Evolutionary conservation across 257 asterid species (phyloP), one percentile per base, ranked within the genome.

Genomic region (Fraxinus anomala): DNA sequence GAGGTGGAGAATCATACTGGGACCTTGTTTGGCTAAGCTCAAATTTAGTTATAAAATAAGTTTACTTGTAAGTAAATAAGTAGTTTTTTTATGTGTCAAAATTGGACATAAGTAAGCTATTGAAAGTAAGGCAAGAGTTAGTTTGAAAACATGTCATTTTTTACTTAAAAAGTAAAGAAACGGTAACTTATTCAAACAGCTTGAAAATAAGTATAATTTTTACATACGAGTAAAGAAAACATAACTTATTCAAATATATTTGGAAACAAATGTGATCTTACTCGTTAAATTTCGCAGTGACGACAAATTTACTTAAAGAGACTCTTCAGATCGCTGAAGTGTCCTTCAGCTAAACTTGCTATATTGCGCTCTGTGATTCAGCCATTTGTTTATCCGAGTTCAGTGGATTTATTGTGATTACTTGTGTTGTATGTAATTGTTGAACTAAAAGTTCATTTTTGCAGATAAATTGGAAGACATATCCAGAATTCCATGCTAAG

Each of bases 401-500:
- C 11, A n/a, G 68, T 21, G 28, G 68, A 51, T 59, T 6, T 36
- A 36, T 1, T 36, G 40, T 36, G 40, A 36, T 36, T 36, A 36
- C 40, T 36, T 36, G 40, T 36, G 40, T 5, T 49, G 59, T 49
- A 17, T 4, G 21, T 49, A 49, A 3, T 16, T 49, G n/a, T 1
- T 49, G 59, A 49, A 7, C 59, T 13, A 49, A 56, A 39, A 21
- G 49, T 44, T 67, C 12, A 23, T 69, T 70, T 42, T 81, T 84
- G 85, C 86, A 88, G 90, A 81, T 88, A 77, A 88, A 86, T 84
- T 86, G 90, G 90, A 82, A 56, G 82, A 73, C 70, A 31, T 86
- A 88, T 85, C 89, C 92, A 3, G 92, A 88, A 77, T 85, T 86
- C 80, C 87, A 81, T 69, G 54, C 56, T 42, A 24, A 74, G 28